Evolutionary conservation across 495 filamentous ascomycete genomes (phyloP).

Genomic region (Astrocystis sublimbata): DNA sequence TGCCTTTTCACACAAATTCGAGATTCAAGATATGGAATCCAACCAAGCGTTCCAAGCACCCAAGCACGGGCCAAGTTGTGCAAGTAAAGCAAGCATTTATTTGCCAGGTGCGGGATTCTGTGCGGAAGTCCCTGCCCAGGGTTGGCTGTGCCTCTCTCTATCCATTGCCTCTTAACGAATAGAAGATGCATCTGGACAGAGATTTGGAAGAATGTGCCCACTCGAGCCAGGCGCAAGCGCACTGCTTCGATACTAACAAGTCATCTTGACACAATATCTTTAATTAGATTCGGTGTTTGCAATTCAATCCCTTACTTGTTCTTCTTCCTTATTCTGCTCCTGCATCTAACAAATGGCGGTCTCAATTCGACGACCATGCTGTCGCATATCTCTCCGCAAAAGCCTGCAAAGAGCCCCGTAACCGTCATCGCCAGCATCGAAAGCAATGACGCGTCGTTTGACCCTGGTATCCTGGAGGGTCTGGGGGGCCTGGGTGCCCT

Average conservation of each 20-base stretch:
- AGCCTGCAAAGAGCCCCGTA: neutral
- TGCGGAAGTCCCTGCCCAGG: too few species aligned
- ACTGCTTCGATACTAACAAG: neutral
- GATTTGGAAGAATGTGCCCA: too few species aligned
- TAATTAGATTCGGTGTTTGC: neutral
- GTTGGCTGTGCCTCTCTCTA: too few species aligned
- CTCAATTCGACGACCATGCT: neutral
- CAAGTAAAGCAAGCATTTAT: too few species aligned
- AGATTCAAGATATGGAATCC: too few species aligned
- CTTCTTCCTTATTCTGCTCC: neutral
- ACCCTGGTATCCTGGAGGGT: too few species aligned
- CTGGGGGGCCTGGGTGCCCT: neutral
- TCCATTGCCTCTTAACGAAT: too few species aligned
- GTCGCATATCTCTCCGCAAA: neutral
- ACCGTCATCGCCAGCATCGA: neutral
- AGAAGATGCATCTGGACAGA: too few species aligned
- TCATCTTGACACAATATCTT: neutral
- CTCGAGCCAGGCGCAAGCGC: neutral
- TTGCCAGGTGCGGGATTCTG: too few species aligned
- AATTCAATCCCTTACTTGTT: neutral
- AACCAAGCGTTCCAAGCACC: too few species aligned
- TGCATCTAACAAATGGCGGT: constrained; percentile 5
- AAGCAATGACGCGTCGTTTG: neutral
- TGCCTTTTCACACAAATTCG: too few species aligned
- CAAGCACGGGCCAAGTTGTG: too few species aligned